Evolutionary conservation across 1,284 basidiomycete species (phyloP).

Genomic region (Papiliotrema terrestris): DNA sequence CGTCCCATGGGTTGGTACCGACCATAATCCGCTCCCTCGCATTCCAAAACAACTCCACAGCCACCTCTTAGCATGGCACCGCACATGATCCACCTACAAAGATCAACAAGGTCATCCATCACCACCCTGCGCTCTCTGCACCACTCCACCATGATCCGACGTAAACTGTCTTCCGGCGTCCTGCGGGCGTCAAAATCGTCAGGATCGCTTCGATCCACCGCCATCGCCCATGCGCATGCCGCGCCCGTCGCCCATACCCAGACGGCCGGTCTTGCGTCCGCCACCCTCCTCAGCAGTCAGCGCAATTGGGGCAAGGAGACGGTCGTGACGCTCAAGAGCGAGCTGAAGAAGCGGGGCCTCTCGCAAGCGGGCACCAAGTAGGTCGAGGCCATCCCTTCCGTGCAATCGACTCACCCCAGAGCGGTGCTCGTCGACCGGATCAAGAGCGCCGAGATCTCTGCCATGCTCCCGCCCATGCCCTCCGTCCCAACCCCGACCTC

Average conservation of each 20-base stretch:
- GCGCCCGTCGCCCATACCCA: conserved; percentile 12
- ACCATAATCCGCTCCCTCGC: too few species aligned
- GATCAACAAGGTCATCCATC: background rate
- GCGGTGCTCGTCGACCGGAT: conserved; percentile 35
- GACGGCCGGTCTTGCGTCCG: conserved; percentile 56
- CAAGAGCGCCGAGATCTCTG: conserved; percentile 34
- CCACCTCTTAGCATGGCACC: background rate
- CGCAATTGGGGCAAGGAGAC: conserved; percentile 60
- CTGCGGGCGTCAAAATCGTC: conserved; percentile 21
- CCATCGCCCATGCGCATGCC: conserved; percentile 9
- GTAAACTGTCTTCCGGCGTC: conserved; percentile 39
- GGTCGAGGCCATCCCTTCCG: conserved; percentile 6
- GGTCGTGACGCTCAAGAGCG: conserved; percentile 59
- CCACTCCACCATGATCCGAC: conserved; percentile 38
- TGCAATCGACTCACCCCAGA: conserved; percentile 13
- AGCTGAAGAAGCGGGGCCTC: conserved; percentile 64
- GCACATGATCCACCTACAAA: background rate
- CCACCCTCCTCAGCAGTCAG: conserved; percentile 62
- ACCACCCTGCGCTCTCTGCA: background rate
- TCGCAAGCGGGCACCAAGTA: conserved; percentile 57
- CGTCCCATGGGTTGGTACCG: background rate
- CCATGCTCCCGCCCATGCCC: conserved; percentile 35
- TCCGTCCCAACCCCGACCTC: conserved; percentile 11
- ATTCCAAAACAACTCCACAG: background rate
- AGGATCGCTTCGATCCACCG: conserved; percentile 7